Conservation (phyloP, 2,329 filamentous ascomycete genomes). For the Microascus cirrosus region DNA sequence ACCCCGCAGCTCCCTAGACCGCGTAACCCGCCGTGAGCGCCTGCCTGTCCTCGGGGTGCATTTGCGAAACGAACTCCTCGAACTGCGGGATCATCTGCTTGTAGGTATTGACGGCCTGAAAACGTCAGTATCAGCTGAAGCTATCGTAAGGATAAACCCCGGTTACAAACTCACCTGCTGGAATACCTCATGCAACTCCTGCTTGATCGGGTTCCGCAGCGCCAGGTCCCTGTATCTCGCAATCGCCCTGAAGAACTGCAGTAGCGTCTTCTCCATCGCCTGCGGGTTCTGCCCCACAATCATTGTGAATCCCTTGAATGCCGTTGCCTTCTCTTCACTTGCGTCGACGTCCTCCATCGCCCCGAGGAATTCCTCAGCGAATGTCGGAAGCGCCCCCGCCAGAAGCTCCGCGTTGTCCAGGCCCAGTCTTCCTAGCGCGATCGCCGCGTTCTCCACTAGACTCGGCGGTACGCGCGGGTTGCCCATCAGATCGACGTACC, state of each 20-base stretch:
- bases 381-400: constrained; percentile 66
- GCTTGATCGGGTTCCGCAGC: constrained; percentile 47
- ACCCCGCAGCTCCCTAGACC: constrained; percentile 16
- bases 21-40: constrained; percentile 35
- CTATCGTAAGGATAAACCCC: no score
- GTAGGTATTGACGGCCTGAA: constrained; percentile 42
- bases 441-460: constrained; percentile 86
- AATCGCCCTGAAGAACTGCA: constrained; percentile 75
- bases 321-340: constrained; percentile 89
- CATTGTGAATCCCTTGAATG: constrained; percentile 80
- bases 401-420: constrained; percentile 66
- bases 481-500: constrained; percentile 71
- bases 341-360: constrained; percentile 77
- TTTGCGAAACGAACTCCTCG: constrained; percentile 37
- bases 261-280: constrained; percentile 78
- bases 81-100: constrained; percentile 50
- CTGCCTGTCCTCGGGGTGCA: constrained; percentile 38
- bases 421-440: constrained; percentile 80
- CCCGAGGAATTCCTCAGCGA: constrained; percentile 70
- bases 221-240: constrained; percentile 61
- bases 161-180: constrained; percentile 49
- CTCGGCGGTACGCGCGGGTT: constrained; percentile 79
- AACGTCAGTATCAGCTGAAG: constrained; percentile 1
- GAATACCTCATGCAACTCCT: constrained; percentile 61
- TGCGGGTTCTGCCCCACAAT: constrained; percentile 79